Evolutionary conservation across 179 eudicot species (phyloP).

Genomic region (Spinacia oleracea): DNA sequence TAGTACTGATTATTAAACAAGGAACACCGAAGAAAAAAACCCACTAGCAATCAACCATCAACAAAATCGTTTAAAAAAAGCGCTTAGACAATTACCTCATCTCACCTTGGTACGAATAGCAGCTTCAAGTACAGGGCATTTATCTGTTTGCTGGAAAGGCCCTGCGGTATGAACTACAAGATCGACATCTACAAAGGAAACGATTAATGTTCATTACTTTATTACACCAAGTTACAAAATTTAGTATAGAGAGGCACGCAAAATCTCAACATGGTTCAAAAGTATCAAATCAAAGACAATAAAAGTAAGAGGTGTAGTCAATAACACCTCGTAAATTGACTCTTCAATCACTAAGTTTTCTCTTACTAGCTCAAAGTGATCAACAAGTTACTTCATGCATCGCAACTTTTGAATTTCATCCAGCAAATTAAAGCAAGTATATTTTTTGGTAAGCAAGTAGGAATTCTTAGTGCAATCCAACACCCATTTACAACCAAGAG

Average conservation of each 20-base stretch:
- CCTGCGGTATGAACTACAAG: slow-evolving; percentile 94
- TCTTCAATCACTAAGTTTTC: no score
- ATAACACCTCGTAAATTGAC: background rate
- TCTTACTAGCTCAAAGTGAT: background rate
- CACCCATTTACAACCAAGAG: no score
- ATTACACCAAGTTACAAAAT: background rate
- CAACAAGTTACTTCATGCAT: background rate
- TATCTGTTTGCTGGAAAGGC: slow-evolving; percentile 84
- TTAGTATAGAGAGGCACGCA: background rate
- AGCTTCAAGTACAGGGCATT: slow-evolving; percentile 91
- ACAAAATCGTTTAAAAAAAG: background rate
- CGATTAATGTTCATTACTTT: slow-evolving; percentile 1
- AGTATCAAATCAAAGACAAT: background rate
- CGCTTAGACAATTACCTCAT: slow-evolving; percentile 50
- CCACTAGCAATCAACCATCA: background rate
- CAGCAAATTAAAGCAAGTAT: background rate
- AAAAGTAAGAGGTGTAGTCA: no score
- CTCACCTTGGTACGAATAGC: slow-evolving; percentile 99
- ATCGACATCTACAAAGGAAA: slow-evolving; percentile 71
- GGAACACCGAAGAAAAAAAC: background rate
- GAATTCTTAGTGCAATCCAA: no score
- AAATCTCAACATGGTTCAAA: background rate
- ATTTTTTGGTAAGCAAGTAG: no score
- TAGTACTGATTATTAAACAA: background rate
- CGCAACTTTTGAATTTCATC: background rate